A percentile compares a stretch with the other conserved stretches of the same genome.
phyloP scores from a whole-genome alignment of 768 basidiomycete species.

The Cytidiella melzeri region DNA sequence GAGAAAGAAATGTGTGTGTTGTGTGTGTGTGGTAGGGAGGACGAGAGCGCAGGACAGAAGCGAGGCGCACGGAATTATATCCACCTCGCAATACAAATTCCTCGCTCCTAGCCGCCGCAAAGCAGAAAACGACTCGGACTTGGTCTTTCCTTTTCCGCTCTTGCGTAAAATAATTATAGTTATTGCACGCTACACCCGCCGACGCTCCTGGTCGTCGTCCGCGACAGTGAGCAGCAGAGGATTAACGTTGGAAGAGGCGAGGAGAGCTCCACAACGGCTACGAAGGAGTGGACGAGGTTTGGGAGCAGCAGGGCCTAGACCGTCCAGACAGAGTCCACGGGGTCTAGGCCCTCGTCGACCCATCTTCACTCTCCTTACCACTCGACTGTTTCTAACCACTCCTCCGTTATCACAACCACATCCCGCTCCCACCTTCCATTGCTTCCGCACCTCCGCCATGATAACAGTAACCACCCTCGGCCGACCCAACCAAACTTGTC shows the following conservation, averaged over 20 bases:
- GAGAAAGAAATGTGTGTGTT: background rate
- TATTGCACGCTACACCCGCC: background rate
- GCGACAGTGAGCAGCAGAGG: background rate
- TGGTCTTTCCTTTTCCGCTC: background rate
- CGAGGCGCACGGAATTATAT: constrained; percentile 2
- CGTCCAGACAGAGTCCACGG: too few species aligned
- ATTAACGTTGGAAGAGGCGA: background rate
- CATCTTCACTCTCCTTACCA: too few species aligned
- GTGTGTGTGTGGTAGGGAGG: constrained; percentile 1
- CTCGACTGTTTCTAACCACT: too few species aligned
- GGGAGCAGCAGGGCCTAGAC: too few species aligned
- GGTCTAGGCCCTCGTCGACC: too few species aligned
- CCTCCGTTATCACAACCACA: too few species aligned
- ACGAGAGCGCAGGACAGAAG: background rate
- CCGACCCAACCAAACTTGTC: too few species aligned
- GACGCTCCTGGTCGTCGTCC: background rate
- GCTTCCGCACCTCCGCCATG: too few species aligned
- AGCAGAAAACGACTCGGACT: background rate
- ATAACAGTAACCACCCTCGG: too few species aligned
- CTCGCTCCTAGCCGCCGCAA: background rate
- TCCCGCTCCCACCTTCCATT: too few species aligned
- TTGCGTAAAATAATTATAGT: background rate
- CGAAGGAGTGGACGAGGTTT: too few species aligned
- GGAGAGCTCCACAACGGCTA: background rate
- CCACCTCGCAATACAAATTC: background rate